phyloP scores from a whole-genome alignment of 2,329 filamentous ascomycete species.

The Sporothrix phasma region DNA sequence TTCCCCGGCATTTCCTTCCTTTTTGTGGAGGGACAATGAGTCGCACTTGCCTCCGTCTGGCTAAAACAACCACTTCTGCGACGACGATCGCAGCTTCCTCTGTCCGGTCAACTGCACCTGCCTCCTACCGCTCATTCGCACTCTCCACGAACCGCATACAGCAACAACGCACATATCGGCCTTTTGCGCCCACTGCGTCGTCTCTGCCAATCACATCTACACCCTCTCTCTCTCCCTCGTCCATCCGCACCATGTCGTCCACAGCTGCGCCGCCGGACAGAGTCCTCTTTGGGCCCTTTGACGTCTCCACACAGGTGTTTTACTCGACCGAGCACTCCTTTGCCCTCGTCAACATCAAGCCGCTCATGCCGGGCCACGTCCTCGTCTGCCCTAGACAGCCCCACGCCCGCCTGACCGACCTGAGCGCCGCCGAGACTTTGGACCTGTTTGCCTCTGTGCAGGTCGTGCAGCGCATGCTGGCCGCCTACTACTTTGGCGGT shows the following conservation, averaged over 20 bases:
- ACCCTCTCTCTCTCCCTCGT: no score
- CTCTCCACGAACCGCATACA: not conserved
- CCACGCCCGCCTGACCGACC: slow-evolving; percentile 65
- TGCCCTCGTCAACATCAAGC: slow-evolving; percentile 91
- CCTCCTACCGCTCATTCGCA: not conserved
- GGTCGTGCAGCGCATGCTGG: slow-evolving; percentile 67
- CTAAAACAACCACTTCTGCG: not conserved
- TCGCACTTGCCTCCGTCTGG: not conserved
- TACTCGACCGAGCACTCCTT: slow-evolving; percentile 69
- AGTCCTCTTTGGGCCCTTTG: slow-evolving; percentile 64
- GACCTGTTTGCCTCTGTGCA: slow-evolving; percentile 88
- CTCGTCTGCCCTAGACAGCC: slow-evolving; percentile 68
- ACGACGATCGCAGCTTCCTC: not conserved
- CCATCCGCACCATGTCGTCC: not conserved
- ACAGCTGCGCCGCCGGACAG: not conserved
- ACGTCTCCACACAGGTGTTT: slow-evolving; percentile 82
- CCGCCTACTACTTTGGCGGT: slow-evolving; percentile 40
- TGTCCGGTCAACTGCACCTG: not conserved
- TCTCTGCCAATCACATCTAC: not conserved
- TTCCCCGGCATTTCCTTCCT: not conserved
- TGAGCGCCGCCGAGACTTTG: slow-evolving; percentile 57
- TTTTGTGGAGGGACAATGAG: not conserved
- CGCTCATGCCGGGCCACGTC: slow-evolving; percentile 84
- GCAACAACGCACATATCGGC: not conserved
- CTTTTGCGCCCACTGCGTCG: not conserved